A percentile compares a stretch with the other conserved stretches of the same genome.
Evolutionary conservation across 768 basidiomycete genomes (phyloP).

Genomic region (Suillus placidus): DNA sequence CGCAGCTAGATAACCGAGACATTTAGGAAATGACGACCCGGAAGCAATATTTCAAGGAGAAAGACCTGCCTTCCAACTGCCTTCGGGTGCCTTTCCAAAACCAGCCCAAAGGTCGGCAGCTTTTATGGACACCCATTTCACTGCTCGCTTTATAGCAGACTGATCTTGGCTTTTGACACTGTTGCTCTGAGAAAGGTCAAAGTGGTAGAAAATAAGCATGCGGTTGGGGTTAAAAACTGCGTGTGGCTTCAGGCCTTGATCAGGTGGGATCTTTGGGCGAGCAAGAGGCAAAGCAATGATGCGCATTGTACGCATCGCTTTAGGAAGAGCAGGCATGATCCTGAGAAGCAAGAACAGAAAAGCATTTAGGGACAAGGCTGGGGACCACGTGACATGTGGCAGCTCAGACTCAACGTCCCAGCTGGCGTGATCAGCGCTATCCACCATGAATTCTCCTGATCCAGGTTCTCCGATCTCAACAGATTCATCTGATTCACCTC

Average conservation of each 20-base stretch:
- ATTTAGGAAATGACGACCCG: neutral
- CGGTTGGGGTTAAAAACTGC: slow-evolving; percentile 16
- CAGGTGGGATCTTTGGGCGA: slow-evolving; percentile 22
- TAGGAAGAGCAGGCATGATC: slow-evolving; percentile 22
- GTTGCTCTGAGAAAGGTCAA: slow-evolving; percentile 32
- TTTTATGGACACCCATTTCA: slow-evolving; percentile 54
- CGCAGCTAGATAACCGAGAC: slow-evolving; percentile 47
- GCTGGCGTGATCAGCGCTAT: neutral
- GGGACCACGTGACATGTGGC: slow-evolving; percentile 5
- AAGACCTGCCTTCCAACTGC: slow-evolving; percentile 70
- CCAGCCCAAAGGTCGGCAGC: slow-evolving; percentile 61
- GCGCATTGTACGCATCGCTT: slow-evolving; percentile 38
- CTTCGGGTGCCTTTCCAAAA: slow-evolving; percentile 65
- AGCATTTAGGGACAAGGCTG: neutral
- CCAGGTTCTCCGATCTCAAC: slow-evolving; percentile 40
- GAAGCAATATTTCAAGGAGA: slow-evolving; percentile 1
- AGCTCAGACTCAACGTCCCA: neutral
- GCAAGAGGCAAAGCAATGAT: slow-evolving; percentile 51
- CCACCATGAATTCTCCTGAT: slow-evolving; percentile 40
- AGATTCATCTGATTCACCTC: slow-evolving; percentile 41
- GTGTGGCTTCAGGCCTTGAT: slow-evolving; percentile 12
- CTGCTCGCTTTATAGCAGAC: slow-evolving; percentile 25
- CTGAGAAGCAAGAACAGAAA: neutral
- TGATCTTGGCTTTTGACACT: slow-evolving; percentile 41
- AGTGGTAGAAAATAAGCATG: slow-evolving; percentile 47